Evolutionary conservation across 306 rosid species (phyloP).

Genomic region (Lathyrus tuberosus): DNA sequence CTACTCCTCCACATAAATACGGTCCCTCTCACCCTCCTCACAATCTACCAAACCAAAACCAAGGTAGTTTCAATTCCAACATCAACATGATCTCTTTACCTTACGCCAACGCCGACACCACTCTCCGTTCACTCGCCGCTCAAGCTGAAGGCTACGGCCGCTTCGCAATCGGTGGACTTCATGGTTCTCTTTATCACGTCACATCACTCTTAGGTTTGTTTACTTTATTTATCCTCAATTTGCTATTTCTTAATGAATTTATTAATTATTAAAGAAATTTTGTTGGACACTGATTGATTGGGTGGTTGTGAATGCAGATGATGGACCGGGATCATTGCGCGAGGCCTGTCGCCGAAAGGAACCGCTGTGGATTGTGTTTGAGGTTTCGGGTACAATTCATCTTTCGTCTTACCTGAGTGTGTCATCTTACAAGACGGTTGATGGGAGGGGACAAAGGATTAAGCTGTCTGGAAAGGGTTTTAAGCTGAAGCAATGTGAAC

Average conservation of each 20-base stretch:
- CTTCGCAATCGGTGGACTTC: constrained; percentile 82
- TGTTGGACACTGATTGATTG: neutral
- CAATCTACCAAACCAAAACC: constrained; percentile 27
- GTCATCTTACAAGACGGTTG: constrained; percentile 82
- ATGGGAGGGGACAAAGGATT: constrained; percentile 84
- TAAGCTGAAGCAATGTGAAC: constrained; percentile 89
- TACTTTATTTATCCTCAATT: neutral
- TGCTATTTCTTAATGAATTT: neutral
- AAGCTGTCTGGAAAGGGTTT: constrained; percentile 82
- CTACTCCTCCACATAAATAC: constrained; percentile 45
- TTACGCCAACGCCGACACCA: constrained; percentile 64
- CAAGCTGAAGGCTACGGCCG: constrained; percentile 94
- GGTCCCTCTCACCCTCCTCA: constrained; percentile 6
- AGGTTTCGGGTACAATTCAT: constrained; percentile 74
- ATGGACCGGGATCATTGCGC: constrained; percentile 94
- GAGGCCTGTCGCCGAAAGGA: constrained; percentile 76
- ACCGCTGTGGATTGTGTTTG: constrained; percentile 92
- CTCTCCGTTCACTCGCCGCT: constrained; percentile 72
- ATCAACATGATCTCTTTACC: constrained; percentile 55
- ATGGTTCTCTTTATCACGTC: constrained; percentile 70
- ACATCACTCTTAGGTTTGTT: constrained; percentile 71
- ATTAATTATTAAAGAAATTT: neutral
- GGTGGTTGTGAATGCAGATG: constrained; percentile 54
- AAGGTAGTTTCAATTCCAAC: constrained; percentile 4
- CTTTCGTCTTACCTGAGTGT: constrained; percentile 75